A percentile compares a stretch with the other conserved stretches of the same genome.
Conservation (phyloP, 495 filamentous ascomycete genomes). For the Aspergillus sparsus region DNA sequence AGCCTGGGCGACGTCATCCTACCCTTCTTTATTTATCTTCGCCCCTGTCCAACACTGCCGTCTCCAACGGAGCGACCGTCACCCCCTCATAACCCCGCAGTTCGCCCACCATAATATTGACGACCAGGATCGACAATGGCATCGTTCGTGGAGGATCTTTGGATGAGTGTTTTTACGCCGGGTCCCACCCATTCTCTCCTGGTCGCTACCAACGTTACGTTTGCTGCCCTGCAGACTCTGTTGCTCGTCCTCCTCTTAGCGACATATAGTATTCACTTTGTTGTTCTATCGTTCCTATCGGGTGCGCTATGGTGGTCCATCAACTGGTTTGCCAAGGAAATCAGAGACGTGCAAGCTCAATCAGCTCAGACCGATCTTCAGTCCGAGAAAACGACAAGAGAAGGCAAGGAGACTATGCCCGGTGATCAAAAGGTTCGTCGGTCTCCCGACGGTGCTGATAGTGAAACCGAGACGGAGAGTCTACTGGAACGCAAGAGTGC, state of each 20-base stretch:
- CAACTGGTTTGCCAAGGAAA: slow-evolving; percentile 92
- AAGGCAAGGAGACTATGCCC: slow-evolving; percentile 27
- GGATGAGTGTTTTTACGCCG: slow-evolving; percentile 88
- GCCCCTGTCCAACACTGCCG: not conserved
- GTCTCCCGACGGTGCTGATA: slow-evolving; percentile 37
- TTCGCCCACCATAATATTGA: not conserved
- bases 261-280: slow-evolving; percentile 87
- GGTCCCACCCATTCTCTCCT: slow-evolving; percentile 86
- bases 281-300: slow-evolving; percentile 73
- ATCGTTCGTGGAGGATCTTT: slow-evolving; percentile 78
- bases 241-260: slow-evolving; percentile 74
- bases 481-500: slow-evolving; percentile 24
- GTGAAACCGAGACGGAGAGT: slow-evolving; percentile 54
- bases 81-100: not conserved
- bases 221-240: slow-evolving; percentile 78
- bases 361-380: slow-evolving; percentile 52
- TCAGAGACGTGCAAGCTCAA: slow-evolving; percentile 61
- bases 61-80: not conserved
- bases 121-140: slow-evolving; percentile 56
- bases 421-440: slow-evolving; percentile 34
- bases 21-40: not conserved
- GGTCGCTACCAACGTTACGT: slow-evolving; percentile 86
- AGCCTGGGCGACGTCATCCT: not conserved
- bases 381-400: slow-evolving; percentile 33
- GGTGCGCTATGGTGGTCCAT: slow-evolving; percentile 87